Percentiles rank a stretch among this genome's conserved stretches.
phyloP scores from a whole-genome alignment of 352 stramenopile species.

The Phytopythium mirpurense region DNA sequence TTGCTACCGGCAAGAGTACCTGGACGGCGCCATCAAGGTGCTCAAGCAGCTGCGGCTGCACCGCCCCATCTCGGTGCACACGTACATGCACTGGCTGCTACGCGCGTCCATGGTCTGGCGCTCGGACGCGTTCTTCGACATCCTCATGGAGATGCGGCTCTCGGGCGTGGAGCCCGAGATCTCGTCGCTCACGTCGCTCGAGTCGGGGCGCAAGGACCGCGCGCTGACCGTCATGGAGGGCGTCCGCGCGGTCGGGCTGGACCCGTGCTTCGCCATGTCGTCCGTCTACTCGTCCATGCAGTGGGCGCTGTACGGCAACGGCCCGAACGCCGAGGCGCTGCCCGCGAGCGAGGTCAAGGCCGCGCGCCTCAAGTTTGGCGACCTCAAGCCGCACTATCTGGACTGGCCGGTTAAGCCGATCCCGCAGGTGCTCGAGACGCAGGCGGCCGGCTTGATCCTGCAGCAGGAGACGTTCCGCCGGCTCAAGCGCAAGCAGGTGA shows the following conservation, averaged over 20 bases:
- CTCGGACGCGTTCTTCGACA: conserved; percentile 78
- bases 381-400: conserved; percentile 41
- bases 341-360: conserved; percentile 40
- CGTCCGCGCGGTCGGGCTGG: conserved; percentile 71
- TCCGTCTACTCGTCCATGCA: conserved; percentile 83
- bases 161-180: conserved; percentile 78
- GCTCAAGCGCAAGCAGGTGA: conserved; percentile 75
- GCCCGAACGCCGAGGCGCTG: conserved; percentile 40
- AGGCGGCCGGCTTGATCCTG: conserved; percentile 72
- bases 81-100: conserved; percentile 84
- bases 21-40: conserved; percentile 73
- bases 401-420: conserved; percentile 77
- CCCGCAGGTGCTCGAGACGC: conserved; percentile 76
- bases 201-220: conserved; percentile 77
- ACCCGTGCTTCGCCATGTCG: conserved; percentile 85
- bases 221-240: conserved; percentile 87
- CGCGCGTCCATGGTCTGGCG: conserved; percentile 75
- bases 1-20: conserved; percentile 70
- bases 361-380: conserved; percentile 57
- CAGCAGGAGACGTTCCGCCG: conserved; percentile 84
- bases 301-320: conserved; percentile 62
- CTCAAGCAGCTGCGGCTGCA: conserved; percentile 71
- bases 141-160: conserved; percentile 84
- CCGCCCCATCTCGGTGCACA: conserved; percentile 56
- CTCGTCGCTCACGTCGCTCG: conserved; percentile 77